Evolutionary conservation across 2,329 filamentous ascomycete genomes (phyloP), one percentile per base, ranked within the genome.

Genomic region (Colletotrichum karsti): DNA sequence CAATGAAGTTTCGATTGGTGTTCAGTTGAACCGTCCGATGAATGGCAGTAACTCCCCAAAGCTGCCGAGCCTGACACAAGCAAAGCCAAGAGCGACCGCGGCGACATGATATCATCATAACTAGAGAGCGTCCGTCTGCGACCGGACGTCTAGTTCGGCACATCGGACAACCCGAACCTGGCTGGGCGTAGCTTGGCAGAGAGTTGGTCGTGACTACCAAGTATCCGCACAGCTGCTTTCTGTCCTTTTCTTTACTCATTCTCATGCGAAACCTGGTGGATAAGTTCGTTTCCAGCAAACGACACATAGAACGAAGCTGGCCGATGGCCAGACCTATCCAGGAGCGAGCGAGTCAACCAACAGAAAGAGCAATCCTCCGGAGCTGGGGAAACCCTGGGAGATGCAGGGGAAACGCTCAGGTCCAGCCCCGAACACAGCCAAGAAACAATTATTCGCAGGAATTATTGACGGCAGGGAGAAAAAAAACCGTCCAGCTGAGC

Each of bases 21-120:
- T 60, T 60, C 42, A 33, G 33, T 42, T 22, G 57, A 51, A 51
- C 37, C 57, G 33, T 51, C 33, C 18, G 57, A 60, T 60, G 5
- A 37, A 51, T 13, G 22, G n/a, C 7, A 48, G 35, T 5, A 30
- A 7, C 9, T 15, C 10, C 20, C 33, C 42, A 39, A 30, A 41
- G n/a, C n/a, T 22, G 30, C 10, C 20, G 22, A 18, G 54, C 20
- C 26, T 24, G 42, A 33, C 37, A 28, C 22, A 35, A 26, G 15
- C 30, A 51, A 15, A 28, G 64, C 35, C 37, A 41, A 50, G 13
- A 18, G 33, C 26, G 18, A 24, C 37, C 37, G 30, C 15, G 39
- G 28, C 48, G 60, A 42, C 46, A 54, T 28, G 44, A 33, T 28
- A 22, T 18, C 24, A 12, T 20, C 26, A 18, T 22, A 18, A 8